Evolutionary conservation across 768 basidiomycete genomes (phyloP).

Genomic region (Suillus weaverae): DNA sequence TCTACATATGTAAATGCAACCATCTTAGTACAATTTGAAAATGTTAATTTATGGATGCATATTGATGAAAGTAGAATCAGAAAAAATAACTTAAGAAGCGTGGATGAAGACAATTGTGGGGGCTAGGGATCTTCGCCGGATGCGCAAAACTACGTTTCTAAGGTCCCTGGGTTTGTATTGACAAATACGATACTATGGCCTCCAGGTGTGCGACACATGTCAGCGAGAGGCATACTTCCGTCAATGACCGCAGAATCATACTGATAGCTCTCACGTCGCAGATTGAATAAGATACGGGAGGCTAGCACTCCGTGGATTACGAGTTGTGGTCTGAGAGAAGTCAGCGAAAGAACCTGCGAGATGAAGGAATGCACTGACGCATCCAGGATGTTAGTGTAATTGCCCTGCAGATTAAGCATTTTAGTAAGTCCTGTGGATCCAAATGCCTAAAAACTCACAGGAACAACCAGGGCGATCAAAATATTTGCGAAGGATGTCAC

Average conservation of each 20-base stretch:
- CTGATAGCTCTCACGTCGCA: background rate
- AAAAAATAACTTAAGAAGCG: no score
- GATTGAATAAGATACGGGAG: constrained; percentile 8
- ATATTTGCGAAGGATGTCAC: background rate
- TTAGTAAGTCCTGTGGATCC: background rate
- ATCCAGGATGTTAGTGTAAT: background rate
- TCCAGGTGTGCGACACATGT: background rate
- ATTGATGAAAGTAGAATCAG: no score
- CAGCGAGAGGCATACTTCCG: background rate
- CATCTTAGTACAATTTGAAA: no score
- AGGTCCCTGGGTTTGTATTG: no score
- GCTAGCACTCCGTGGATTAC: background rate
- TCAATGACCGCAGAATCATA: background rate
- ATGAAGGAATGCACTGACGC: background rate
- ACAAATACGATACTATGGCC: no score
- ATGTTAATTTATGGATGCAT: no score
- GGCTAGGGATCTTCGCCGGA: no score
- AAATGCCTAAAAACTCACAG: background rate
- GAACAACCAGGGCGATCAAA: background rate
- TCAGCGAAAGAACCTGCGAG: background rate
- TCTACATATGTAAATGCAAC: no score
- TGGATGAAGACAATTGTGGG: no score
- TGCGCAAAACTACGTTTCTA: no score
- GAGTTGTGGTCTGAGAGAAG: background rate
- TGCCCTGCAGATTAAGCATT: background rate